phyloP scores from a whole-genome alignment of 1,284 basidiomycete species.

The Dichomitus squalens region DNA sequence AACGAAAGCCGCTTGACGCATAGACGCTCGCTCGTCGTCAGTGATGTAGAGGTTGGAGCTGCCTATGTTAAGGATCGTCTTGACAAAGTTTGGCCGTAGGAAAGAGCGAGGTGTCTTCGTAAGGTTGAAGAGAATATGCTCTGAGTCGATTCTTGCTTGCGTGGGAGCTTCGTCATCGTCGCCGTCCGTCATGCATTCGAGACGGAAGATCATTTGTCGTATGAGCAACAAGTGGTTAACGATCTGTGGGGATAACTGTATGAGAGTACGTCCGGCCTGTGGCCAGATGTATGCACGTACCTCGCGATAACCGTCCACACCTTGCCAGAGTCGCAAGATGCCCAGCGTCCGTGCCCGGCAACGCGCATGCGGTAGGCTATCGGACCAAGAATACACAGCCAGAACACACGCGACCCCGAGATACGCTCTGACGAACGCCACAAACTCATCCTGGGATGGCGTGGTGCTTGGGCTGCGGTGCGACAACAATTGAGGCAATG shows the following conservation, averaged over 20 bases:
- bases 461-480: conserved; percentile 27
- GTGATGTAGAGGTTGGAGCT: conserved; percentile 61
- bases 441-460: conserved; percentile 58
- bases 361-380: conserved; percentile 65
- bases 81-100: conserved; percentile 56
- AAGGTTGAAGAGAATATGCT: conserved; percentile 66
- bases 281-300: conserved; percentile 35
- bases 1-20: conserved; percentile 62
- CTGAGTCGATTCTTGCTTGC: conserved; percentile 63
- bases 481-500: conserved; percentile 38
- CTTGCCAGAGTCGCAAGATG: conserved; percentile 72
- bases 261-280: not conserved
- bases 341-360: conserved; percentile 66
- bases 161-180: conserved; percentile 48
- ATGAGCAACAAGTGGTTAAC: conserved; percentile 66
- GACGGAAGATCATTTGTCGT: conserved; percentile 62
- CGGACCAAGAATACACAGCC: conserved; percentile 80
- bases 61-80: conserved; percentile 54
- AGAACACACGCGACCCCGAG: conserved; percentile 68
- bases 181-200: conserved; percentile 65
- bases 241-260: conserved; percentile 45
- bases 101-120: conserved; percentile 61
- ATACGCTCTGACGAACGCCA: conserved; percentile 63
- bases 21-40: conserved; percentile 55
- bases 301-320: conserved; percentile 62